Conservation (phyloP, 139 green algal species). For the Chlorella sorokiniana region DNA sequence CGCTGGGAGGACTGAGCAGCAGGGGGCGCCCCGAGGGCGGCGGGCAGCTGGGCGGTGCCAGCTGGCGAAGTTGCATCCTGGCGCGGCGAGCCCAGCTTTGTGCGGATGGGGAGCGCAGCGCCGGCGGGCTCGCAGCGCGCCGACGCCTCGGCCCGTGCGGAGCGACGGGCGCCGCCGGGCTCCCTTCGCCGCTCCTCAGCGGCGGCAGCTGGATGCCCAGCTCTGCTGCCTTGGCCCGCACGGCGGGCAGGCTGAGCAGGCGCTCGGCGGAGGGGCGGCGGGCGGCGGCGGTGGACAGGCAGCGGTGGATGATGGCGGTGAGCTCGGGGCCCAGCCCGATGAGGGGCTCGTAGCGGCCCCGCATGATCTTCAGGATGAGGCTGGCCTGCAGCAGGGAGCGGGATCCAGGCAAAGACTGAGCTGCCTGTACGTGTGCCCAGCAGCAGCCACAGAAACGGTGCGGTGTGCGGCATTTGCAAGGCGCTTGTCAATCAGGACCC, state of each 20-base stretch:
- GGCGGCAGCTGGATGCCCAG: conserved; percentile 4
- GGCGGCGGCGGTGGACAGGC: neutral
- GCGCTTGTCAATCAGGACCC: too few relatives aligned
- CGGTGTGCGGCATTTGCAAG: too few relatives aligned
- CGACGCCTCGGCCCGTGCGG: too few relatives aligned
- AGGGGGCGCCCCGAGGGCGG: too few relatives aligned
- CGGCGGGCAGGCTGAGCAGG: conserved; percentile 19
- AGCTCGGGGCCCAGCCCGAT: conserved; percentile 6
- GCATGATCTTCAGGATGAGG: conserved; percentile 26
- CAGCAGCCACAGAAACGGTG: neutral
- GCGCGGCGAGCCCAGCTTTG: too few relatives aligned
- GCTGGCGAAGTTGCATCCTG: too few relatives aligned
- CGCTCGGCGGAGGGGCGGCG: neutral
- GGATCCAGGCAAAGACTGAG: neutral
- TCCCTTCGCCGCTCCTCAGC: neutral
- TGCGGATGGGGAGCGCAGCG: too few relatives aligned
- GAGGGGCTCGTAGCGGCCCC: neutral
- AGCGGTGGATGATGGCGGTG: conserved; percentile 26
- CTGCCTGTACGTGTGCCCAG: neutral
- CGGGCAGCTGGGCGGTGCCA: too few relatives aligned
- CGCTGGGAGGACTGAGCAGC: too few relatives aligned
- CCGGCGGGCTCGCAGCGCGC: too few relatives aligned
- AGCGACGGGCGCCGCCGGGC: too few relatives aligned
- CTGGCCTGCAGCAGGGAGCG: neutral
- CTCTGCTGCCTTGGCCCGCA: conserved; percentile 18